Base-by-base conservation (phyloP, 331 rosid species). In the Stylosanthes scabra region DNA sequence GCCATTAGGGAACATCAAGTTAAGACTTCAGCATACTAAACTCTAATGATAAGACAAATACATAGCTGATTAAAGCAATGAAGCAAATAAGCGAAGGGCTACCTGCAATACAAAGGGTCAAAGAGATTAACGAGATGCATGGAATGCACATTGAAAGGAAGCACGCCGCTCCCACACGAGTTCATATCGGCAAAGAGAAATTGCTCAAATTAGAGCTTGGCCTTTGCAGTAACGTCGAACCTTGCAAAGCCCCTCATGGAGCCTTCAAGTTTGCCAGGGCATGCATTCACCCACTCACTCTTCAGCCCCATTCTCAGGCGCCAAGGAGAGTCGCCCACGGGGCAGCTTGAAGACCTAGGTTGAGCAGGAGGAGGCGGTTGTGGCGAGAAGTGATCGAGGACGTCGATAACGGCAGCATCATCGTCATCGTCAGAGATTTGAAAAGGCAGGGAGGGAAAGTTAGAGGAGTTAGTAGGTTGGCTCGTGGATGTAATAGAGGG, bases 41-140 rank as follows among this genome's bases (percentile, higher is more conserved):
- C 25, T 20, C 25, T 20, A 20, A 20, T 20, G 1, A 20, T 20
- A 20, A 20, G 25, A 20, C 25, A 20, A 20, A 20, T 20, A 20
- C 25, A 20, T 20, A 20, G 25, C 25, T 20, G 25, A 20, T 20
- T 20, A 20, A 0, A 20, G 25, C 25, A 20, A 20, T 20, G 25
- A 20, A 20, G 25, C 25, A 20, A 20, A 20, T 20, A 20, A 20
- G 25, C 37, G 66, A 71, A 20, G 37, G n/a, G 14, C 2, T 7
- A 90, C 97, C 97, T 90, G 97, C 78, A 93, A 83, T 3, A 93
- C 88, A 75, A 72, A 93, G 4, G 96, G 96, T 96, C 97, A 0
- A 93, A 84, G 56, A 93, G 96, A 75, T 87, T 66, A 74, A 61
- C 71, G 11, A 86, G 84, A 76, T 93, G 98, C 85, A 93, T 84